Evolutionary conservation across 1,284 basidiomycete genomes (phyloP).

Genomic region (Ustilago vetiveriae): DNA sequence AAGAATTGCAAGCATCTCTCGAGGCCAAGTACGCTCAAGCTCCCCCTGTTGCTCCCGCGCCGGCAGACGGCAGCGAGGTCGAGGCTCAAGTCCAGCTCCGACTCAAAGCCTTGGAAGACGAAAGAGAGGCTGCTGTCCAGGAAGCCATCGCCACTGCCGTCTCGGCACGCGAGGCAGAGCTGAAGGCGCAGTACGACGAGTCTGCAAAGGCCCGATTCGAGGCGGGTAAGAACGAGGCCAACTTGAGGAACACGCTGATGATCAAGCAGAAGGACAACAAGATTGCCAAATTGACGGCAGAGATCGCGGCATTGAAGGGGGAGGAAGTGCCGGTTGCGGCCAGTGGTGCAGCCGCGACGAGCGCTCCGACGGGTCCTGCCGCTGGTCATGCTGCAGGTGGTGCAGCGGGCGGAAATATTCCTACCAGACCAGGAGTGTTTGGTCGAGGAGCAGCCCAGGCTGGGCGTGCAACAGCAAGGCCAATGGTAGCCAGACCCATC

Average conservation of each 20-base stretch:
- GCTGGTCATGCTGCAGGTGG: neutral
- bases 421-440: slow-evolving; percentile 37
- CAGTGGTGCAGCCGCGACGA: neutral
- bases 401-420: neutral
- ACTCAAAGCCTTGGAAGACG: slow-evolving; percentile 44
- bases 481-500: slow-evolving; percentile 15
- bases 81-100: slow-evolving; percentile 42
- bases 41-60: neutral
- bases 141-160: slow-evolving; percentile 53
- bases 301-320: slow-evolving; percentile 62
- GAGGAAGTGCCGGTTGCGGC: slow-evolving; percentile 16
- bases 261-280: slow-evolving; percentile 64
- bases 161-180: slow-evolving; percentile 56
- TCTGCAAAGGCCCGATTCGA: slow-evolving; percentile 60
- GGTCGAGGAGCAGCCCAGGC: slow-evolving; percentile 40
- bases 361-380: slow-evolving; percentile 9
- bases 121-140: slow-evolving; percentile 38
- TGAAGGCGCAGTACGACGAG: slow-evolving; percentile 55
- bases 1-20: slow-evolving; percentile 29
- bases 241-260: slow-evolving; percentile 62
- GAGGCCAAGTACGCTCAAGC: slow-evolving; percentile 31
- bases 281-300: slow-evolving; percentile 60
- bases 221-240: slow-evolving; percentile 65
- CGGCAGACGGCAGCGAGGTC: slow-evolving; percentile 20
- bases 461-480: slow-evolving; percentile 13